Evolutionary conservation across 345 rosid species (phyloP).

Genomic region (Turritis glabra): DNA sequence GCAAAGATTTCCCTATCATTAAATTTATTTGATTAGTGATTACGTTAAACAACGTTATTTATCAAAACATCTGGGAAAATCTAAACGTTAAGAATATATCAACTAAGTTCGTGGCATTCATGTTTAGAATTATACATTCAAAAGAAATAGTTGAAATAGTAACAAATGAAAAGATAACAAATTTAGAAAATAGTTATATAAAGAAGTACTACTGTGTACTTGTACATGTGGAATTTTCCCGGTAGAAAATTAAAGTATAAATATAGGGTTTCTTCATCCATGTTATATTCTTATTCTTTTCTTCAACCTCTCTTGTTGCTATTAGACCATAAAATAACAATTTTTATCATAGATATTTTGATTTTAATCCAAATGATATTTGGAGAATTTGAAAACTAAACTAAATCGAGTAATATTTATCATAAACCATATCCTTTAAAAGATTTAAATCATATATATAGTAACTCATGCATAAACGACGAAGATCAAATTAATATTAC

Average conservation of each 20-base stretch:
- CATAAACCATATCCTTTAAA: background rate
- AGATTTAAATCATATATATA: background rate
- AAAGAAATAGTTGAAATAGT: background rate
- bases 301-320: conserved; percentile 32
- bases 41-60: background rate
- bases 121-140: background rate
- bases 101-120: background rate
- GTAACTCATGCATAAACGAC: background rate
- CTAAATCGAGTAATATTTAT: background rate
- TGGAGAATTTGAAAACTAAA: background rate
- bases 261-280: conserved; percentile 40
- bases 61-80: no score
- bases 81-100: background rate
- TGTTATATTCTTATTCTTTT: conserved; percentile 42
- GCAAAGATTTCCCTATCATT: conserved; percentile 34
- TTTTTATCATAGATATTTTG: background rate
- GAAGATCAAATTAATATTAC: conserved; percentile 25
- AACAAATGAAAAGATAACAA: background rate
- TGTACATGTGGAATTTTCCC: conserved; percentile 11
- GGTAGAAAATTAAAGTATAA: conserved; percentile 25
- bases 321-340: background rate
- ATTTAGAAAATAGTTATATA: background rate
- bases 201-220: background rate
- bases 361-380: background rate
- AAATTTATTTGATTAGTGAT: background rate